Conservation (phyloP, 176 grass and related monocot genomes). For the Elaeis guineensis region DNA sequence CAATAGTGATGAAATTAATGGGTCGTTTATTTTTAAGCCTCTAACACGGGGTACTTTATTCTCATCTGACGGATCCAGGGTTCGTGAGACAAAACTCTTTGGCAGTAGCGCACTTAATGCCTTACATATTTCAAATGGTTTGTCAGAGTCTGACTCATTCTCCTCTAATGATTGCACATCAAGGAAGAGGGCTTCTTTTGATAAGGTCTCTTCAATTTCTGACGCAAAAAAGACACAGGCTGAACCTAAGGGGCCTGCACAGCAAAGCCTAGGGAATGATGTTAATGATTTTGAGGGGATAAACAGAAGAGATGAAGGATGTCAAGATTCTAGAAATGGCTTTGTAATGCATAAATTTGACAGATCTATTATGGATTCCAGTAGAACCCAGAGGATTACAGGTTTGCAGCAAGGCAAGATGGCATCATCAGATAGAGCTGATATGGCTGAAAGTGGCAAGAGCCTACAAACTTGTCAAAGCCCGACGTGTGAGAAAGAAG, state of each 20-base stretch:
- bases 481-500: slow-evolving; percentile 21
- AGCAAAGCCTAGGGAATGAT: too few relatives aligned
- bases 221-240: slow-evolving; percentile 16
- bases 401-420: slow-evolving; percentile 27
- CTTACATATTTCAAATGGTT: slow-evolving; percentile 18
- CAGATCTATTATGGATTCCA: too few relatives aligned
- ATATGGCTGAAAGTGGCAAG: slow-evolving; percentile 20
- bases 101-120: slow-evolving; percentile 23
- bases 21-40: slow-evolving; percentile 75
- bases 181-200: slow-evolving; percentile 15
- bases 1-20: slow-evolving; percentile 41
- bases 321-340: slow-evolving; percentile 18
- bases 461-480: slow-evolving; percentile 7
- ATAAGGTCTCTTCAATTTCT: slow-evolving; percentile 11
- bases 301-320: slow-evolving; percentile 30
- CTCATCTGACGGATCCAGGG: slow-evolving; percentile 21
- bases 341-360: slow-evolving; percentile 23
- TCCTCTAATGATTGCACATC: slow-evolving; percentile 28
- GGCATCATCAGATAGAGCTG: slow-evolving; percentile 28
- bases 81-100: slow-evolving; percentile 27
- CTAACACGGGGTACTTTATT: slow-evolving; percentile 33
- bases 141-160: slow-evolving; percentile 24
- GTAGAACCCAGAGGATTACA: slow-evolving; percentile 33
- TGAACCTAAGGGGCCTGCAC: too few relatives aligned
- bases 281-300: background rate